Evolutionary conservation across 2,329 filamentous ascomycete genomes (phyloP).

Genomic region (Alternaria gaisen): DNA sequence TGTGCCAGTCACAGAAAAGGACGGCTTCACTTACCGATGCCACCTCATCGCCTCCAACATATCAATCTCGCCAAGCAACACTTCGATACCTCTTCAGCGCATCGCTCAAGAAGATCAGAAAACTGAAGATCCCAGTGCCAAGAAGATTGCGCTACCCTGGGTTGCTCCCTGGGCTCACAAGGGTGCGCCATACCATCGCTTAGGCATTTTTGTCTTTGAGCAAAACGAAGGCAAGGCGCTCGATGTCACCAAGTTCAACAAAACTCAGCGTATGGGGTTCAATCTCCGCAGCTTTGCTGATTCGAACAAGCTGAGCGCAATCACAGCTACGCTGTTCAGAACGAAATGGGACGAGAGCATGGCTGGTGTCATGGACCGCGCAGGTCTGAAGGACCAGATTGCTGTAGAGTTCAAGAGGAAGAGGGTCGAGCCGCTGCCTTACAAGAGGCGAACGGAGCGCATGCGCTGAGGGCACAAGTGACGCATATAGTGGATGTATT

Average conservation of each 20-base stretch:
- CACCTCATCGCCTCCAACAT: constrained; percentile 86
- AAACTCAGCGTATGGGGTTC: constrained; percentile 78
- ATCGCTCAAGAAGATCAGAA: constrained; percentile 44
- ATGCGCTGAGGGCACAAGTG: constrained; percentile 50
- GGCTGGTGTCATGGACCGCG: constrained; percentile 83
- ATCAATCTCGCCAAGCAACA: constrained; percentile 65
- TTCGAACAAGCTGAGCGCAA: constrained; percentile 72
- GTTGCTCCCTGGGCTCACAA: constrained; percentile 87
- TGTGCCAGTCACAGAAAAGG: constrained; percentile 78
- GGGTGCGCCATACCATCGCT: constrained; percentile 88
- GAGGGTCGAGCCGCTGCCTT: constrained; percentile 73
- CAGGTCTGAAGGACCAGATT: constrained; percentile 73
- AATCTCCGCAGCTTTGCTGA: constrained; percentile 77
- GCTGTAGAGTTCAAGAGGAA: constrained; percentile 86
- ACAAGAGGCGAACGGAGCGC: constrained; percentile 65
- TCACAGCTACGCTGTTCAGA: constrained; percentile 89
- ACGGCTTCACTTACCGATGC: constrained; percentile 81
- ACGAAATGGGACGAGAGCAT: constrained; percentile 89
- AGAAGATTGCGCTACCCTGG: constrained; percentile 80
- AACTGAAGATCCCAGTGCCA: constrained; percentile 57
- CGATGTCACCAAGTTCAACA: constrained; percentile 69
- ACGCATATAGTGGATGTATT: constrained; percentile 12
- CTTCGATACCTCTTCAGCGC: constrained; percentile 42
- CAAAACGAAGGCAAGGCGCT: constrained; percentile 67
- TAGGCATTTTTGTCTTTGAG: constrained; percentile 83